Evolutionary conservation across 257 asterid genomes (phyloP), one percentile per base, ranked within the genome.

Genomic region (Nicotiana paniculata): DNA sequence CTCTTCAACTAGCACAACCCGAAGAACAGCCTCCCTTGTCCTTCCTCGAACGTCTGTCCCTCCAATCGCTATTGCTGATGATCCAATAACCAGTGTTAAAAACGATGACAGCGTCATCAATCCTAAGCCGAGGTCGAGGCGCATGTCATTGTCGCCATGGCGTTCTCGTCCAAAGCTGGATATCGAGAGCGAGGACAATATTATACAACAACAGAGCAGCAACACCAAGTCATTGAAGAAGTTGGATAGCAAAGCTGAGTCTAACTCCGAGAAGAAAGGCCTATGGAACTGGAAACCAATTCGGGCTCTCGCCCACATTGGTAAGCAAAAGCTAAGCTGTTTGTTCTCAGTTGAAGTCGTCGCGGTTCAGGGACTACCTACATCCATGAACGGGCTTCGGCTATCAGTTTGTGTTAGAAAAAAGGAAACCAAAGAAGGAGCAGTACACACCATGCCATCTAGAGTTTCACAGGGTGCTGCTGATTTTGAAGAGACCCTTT

Each of bases 221-320:
- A 82, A 75, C 28, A 54, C 59, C 0, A 79, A 83, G 48, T 82
- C 81, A 11, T 6, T 59, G 68, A 87, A 81, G 43, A 86, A 84
- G 84, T 85, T 85, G 76, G 77, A 74, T 33, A 94, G 88, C 30
- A 91, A 86, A 0, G 30, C 83, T 0, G 68, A 81, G 2, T 15
- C 83, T 4, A 72, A 46, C 1, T 24, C 91, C 0, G 93, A 90
- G 48, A 91, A 91, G 87, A 93, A 91, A 66, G 93, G 98, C 32
- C 85, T 95, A 4, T 93, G 97, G 98, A 90, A 85, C 12, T 96
- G 99, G 99, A 96, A 96, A 86, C 99, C 98, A 1, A 87, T 94
- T 28, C 90, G 97, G 11, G 98, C 95, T 0, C 88, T 96, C 0
- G 63, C 93, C 28, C 99, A 92, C 76, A 91, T 96, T 33, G 87